Conservation (phyloP, 257 asterid genomes). For the Buddleja alternifolia region DNA sequence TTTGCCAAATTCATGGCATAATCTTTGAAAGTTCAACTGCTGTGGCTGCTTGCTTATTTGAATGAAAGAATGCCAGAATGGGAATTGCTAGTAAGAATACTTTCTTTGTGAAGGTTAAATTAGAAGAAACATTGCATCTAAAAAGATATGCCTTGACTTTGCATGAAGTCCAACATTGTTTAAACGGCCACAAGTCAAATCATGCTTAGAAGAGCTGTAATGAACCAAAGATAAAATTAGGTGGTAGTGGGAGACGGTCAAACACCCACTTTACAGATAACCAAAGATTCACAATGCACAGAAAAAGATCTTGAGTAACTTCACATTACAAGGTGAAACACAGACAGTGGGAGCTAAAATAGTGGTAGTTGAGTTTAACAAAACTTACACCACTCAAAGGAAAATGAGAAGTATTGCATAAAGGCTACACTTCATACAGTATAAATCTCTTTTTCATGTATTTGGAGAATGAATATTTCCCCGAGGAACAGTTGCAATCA, state of each 20-base stretch:
- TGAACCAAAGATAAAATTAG: neutral
- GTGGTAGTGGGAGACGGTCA: slow-evolving; percentile 2
- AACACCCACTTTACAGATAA: neutral
- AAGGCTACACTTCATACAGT: neutral
- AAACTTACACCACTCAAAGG: neutral
- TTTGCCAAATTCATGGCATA: neutral
- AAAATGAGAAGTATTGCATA: neutral
- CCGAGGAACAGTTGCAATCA: neutral
- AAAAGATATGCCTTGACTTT: neutral
- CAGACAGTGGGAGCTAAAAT: neutral
- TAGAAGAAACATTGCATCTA: neutral
- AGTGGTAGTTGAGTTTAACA: neutral
- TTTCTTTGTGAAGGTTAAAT: neutral
- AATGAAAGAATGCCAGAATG: neutral
- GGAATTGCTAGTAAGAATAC: neutral
- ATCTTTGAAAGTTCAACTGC: neutral
- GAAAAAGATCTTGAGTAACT: neutral
- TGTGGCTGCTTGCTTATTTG: neutral
- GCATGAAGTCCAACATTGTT: neutral
- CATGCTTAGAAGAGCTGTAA: neutral
- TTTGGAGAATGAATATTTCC: neutral
- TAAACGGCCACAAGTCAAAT: neutral
- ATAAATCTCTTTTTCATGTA: slow-evolving; percentile 8
- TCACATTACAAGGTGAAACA: neutral
- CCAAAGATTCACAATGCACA: neutral